Percentiles rank a stretch among this genome's conserved stretches.
Conservation (phyloP, 2,329 filamentous ascomycete genomes). For the Cordyceps cicadae region DNA sequence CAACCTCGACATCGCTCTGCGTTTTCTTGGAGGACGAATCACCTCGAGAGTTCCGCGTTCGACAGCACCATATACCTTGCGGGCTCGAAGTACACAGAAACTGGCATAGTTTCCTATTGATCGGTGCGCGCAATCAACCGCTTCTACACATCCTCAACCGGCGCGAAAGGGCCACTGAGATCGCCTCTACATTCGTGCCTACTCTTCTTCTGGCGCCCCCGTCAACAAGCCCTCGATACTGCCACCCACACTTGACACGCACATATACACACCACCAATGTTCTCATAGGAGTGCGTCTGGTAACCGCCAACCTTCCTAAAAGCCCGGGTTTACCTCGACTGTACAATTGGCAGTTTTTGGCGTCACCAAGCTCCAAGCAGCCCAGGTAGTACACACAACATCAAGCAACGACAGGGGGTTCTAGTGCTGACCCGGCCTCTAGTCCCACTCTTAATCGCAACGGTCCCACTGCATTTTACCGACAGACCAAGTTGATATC, state of each 20-base stretch:
- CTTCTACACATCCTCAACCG: neutral
- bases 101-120: neutral
- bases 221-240: too few species aligned
- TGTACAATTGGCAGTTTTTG: neutral
- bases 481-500: neutral
- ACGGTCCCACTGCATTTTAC: neutral
- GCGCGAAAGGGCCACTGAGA: neutral
- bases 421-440: slow-evolving; percentile 9
- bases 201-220: neutral
- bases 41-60: neutral
- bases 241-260: neutral
- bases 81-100: neutral
- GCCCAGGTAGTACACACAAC: slow-evolving; percentile 2
- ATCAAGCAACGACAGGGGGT: slow-evolving; percentile 5
- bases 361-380: neutral
- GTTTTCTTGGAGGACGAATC: neutral
- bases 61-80: neutral
- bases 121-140: neutral
- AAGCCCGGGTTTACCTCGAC: neutral
- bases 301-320: neutral
- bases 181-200: neutral
- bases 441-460: neutral
- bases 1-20: neutral
- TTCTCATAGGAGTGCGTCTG: neutral
- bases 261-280: neutral